Evolutionary conservation across 1,284 basidiomycete species (phyloP), one percentile per base, ranked within the genome.

Genomic region (Xerocomus minutiporus): DNA sequence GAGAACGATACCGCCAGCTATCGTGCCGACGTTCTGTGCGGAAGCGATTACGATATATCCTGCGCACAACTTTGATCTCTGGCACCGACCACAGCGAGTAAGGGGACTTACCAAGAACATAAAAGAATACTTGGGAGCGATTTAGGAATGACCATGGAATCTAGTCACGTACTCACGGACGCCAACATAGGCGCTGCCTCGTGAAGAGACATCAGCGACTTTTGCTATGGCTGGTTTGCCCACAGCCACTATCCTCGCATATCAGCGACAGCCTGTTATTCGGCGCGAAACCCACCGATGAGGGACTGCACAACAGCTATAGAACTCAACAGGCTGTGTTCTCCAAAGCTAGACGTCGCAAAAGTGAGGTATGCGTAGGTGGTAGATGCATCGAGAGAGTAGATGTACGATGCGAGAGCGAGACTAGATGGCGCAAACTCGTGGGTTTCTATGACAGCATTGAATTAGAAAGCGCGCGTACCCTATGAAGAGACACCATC

Each of bases 201-300:
- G 75, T 12, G 80, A 81, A 12, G 75, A 73, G 15, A 88, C 5
- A 62, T 93, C 89, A 2, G 88, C 81, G 34, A 91, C 69, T 69
- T 91, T 91, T 3, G 89, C 90, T 60, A 90, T 84, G 43, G 90
- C 78, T 1, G 90, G 90, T 71, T 92, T 92, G 35, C 87, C 81
- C 43, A 84, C 77, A 23, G 83, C 83, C 54, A 83, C 71, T 74
- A 29, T 34, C 40, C 20, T 35, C 36, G 41, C 28, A 44, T 28
- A 20, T 38, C 43, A 25, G 41, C 12, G 15, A 34, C 23, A 4
- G 0, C 17, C 11, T 25, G 2, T 42, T 9, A 8, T 28, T 4
- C 1, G 29, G 28, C 23, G 12, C 20, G 31, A 40, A 31, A 63
- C 72, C 25, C 51, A 84, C 77, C 67, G 60, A 88, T 84, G 58